phyloP scores from a whole-genome alignment of 257 asterid genomes.

The Solanum pinnatisectum region DNA sequence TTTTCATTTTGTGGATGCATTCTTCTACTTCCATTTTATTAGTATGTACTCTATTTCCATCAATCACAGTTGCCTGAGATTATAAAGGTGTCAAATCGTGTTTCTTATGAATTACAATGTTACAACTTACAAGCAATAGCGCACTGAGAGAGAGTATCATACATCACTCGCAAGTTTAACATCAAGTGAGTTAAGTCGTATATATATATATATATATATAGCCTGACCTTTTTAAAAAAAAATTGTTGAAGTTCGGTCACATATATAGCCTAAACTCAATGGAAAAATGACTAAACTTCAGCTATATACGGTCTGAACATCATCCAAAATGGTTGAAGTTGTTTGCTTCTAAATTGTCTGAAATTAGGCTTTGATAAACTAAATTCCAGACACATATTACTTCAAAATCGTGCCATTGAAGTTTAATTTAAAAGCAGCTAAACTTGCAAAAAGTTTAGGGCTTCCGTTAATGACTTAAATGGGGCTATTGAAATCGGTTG shows the following conservation, averaged over 20 bases:
- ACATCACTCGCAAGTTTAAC: background rate
- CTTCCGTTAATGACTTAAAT: background rate
- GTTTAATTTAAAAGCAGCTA: background rate
- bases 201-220: background rate
- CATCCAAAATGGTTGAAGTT: background rate
- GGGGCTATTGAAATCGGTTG: background rate
- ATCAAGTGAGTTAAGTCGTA: background rate
- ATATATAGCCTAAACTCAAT: background rate
- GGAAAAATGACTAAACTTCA: background rate
- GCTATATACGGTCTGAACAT: background rate
- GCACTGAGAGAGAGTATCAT: background rate
- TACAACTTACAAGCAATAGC: background rate
- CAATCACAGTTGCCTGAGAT: too few relatives aligned
- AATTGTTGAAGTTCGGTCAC: background rate
- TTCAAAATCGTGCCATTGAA: background rate
- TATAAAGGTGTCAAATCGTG: background rate
- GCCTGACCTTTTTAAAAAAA: background rate
- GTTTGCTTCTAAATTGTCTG: background rate
- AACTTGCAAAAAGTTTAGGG: background rate
- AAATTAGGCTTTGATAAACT: background rate
- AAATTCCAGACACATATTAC: background rate
- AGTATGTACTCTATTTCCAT: too few relatives aligned
- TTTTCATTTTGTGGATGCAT: background rate
- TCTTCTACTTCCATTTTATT: background rate
- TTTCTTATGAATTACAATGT: background rate